Evolutionary conservation across 768 basidiomycete species (phyloP), one percentile per base, ranked within the genome.

Genomic region (Thelephora ganbajun): DNA sequence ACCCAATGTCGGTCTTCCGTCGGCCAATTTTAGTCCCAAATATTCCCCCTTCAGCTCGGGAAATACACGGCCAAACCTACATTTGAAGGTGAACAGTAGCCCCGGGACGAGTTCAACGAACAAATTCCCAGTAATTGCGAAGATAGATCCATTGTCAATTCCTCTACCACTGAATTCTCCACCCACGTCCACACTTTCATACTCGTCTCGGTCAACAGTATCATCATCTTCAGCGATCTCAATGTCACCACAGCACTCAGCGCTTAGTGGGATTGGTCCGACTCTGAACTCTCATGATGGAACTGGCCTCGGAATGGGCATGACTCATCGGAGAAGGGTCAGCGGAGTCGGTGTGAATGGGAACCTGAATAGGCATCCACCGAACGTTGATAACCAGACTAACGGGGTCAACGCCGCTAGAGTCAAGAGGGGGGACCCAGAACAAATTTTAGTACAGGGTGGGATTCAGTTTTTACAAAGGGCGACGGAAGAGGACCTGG

Each of bases 151-250:
- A 7, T 55, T 68, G 13, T 63, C 67, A 1, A 70, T 80, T 49
- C 79, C 80, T n/a, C 61, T 80, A 3, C 77, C 80, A 2, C 74
- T 80, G 1, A 68, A 78, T 50, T 87, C 85, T 1, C 85, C 85
- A 12, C 79, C 84, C 1, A 66, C 70, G 23, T 88, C 85, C 18
- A 68, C 79, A 0, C 53, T 87, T 13, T 89, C 85, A 0, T 73
- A 80, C 54, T 87, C 85, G n/a, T 86, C 85, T 3, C 75, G 66
- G n/a, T 86, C 83, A 1, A 83, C 81, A 2, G 64, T 69, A 11
- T 81, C 81, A 1, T 66, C 63, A 11, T 74, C 78, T 0, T 75
- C 79, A 1, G 51, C 63, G 11, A 72, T 71, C 1, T 59, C 26
- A 9, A 30, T 9, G 26, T 30, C 26, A 9, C 26, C 26, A 57